Evolutionary conservation across 2,329 filamentous ascomycete genomes (phyloP), one percentile per base, ranked within the genome.

Genomic region (Calonectria multiphialidica): DNA sequence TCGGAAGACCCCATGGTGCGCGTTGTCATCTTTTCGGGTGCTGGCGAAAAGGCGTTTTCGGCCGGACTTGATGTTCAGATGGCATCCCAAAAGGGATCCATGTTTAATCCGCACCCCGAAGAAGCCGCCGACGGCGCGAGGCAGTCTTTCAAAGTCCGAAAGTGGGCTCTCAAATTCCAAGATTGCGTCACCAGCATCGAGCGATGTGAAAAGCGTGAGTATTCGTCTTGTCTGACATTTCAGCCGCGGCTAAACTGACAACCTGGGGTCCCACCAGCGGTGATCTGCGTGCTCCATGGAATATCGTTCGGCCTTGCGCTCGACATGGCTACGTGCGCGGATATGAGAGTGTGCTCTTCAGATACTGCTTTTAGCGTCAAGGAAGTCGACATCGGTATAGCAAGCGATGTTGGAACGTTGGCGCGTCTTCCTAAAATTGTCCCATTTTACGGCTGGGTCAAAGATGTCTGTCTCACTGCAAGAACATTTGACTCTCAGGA

Each of bases 11-110:
- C 93, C 0, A 87, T 92, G 47, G 90, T 97, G 66, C 93, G 95
- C 74, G 91, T 90, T 73, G 89, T 98, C 67, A 84, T 98, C 72
- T 88, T 98, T 77, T 94, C 93, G 21, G 95, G 94, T 63, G 92
- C 93, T 28, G 96, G 96, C 53, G 91, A 94, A 50, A 90, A 91
- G 76, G 95, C 94, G 42, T 98, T 98, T 86, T 95, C 94, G 2
- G 88, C 94, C 0, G 96, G 96, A 0, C 87, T 98, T 8, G 96
- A 98, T 83, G 92, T 98, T 57, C 87, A 92, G 79, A 91, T 92
- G 12, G 92, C 93, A 13, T 88, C 87, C n/a, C 78, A 90, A 76
- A 86, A 87, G 35, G 83, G 86, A 2, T 79, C 89, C 28, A 79
- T 89, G 25, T 77, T 81, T 7, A 67, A 59, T 30, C 64, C 64